phyloP scores from a whole-genome alignment of 2,329 filamentous ascomycete species.

The Penicillium capsulatum region DNA sequence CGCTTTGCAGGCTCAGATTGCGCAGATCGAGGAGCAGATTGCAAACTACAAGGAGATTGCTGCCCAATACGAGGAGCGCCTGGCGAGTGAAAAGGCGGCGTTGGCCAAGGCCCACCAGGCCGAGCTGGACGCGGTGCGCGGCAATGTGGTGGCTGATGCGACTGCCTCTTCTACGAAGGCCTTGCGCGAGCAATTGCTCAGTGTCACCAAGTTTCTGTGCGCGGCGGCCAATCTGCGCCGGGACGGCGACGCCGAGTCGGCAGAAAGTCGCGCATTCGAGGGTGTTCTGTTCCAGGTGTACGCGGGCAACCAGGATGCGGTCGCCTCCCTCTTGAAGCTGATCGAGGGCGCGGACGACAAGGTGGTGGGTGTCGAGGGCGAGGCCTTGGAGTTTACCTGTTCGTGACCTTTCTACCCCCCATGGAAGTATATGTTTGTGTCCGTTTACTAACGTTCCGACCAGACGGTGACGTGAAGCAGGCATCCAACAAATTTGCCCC shows the following conservation, averaged over 20 bases:
- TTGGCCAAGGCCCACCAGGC: constrained; percentile 53
- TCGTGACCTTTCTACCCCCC: constrained; percentile 29
- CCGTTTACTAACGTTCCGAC: constrained; percentile 10
- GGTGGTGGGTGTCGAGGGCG: constrained; percentile 55
- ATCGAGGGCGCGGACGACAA: constrained; percentile 58
- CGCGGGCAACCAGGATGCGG: constrained; percentile 57
- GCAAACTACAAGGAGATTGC: constrained; percentile 58
- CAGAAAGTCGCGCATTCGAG: constrained; percentile 60
- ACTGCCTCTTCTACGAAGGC: constrained; percentile 46
- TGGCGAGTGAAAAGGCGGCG: constrained; percentile 53
- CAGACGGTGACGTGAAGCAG: constrained; percentile 52
- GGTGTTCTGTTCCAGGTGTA: constrained; percentile 61
- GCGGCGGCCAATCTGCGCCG: constrained; percentile 59
- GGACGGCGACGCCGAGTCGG: constrained; percentile 54
- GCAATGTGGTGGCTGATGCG: constrained; percentile 49
- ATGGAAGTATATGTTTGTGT: background rate
- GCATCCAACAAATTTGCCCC: constrained; percentile 44
- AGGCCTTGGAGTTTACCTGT: constrained; percentile 55
- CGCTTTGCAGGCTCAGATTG: constrained; percentile 52
- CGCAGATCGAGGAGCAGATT: constrained; percentile 59
- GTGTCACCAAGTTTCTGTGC: constrained; percentile 59
- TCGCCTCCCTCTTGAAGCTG: constrained; percentile 57
- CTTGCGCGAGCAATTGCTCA: constrained; percentile 53
- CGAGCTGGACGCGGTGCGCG: constrained; percentile 52
- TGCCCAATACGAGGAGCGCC: constrained; percentile 54